phyloP scores from a whole-genome alignment of 805 yeast species.

The Zygosaccharomyces bisporus region DNA sequence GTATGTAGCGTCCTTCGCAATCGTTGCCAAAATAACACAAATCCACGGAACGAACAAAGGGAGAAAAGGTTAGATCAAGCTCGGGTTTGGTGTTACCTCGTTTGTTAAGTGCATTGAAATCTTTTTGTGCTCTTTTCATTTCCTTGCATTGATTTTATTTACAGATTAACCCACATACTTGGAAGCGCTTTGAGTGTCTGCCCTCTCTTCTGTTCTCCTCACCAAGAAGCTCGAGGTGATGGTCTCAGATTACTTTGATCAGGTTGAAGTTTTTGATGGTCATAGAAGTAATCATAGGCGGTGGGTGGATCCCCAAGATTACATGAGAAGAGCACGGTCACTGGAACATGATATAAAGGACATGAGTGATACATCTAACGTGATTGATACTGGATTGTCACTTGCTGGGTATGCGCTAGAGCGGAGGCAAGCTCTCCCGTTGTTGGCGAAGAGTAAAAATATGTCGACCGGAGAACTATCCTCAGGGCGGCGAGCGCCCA shows the following conservation, averaged over 20 bases:
- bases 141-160: neutral
- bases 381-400: slow-evolving; percentile 21
- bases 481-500: neutral
- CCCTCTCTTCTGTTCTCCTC: neutral
- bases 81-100: no score
- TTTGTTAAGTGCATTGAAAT: no score
- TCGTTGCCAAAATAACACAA: neutral
- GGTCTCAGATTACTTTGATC: neutral
- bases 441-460: slow-evolving; percentile 15
- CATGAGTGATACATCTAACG: slow-evolving; percentile 4
- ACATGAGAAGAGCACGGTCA: slow-evolving; percentile 18
- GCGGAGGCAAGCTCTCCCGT: neutral
- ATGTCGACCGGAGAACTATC: slow-evolving; percentile 15
- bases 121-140: no score
- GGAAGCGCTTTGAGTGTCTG: neutral
- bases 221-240: neutral
- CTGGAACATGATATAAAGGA: slow-evolving; percentile 14
- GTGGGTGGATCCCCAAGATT: slow-evolving; percentile 20
- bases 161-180: neutral
- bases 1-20: neutral
- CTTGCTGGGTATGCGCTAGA: slow-evolving; percentile 20
- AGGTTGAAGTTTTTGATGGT: neutral
- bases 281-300: neutral
- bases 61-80: no score
- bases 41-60: neutral